Evolutionary conservation across 495 filamentous ascomycete genomes (phyloP), one percentile per base, ranked within the genome.

Genomic region (Recurvomyces mirabilis): DNA sequence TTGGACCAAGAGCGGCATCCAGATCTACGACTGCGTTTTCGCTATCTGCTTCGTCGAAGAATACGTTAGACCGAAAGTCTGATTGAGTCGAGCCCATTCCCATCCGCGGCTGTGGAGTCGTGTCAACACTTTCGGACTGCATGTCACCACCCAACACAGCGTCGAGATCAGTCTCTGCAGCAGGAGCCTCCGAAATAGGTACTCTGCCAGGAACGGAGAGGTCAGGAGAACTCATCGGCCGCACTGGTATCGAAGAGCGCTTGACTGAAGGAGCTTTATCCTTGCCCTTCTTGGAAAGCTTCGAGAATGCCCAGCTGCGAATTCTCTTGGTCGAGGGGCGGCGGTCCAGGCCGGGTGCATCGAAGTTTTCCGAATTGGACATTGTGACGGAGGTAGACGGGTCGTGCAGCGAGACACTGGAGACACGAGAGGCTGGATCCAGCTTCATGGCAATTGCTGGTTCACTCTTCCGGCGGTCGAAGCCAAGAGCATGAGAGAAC

Each of bases 1-100:
- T 93, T 0, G 91, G 87, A 2, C 85, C 85, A 10, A 98, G 68
- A n/a, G 89, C 91, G 26, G 88, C 91, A 68, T 98, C 91, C 30
- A 98, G 68, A 65, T 98, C 91, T 41, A 98, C 89, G 46, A 94
- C 75, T 4, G 82, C 84, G 53, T 78, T 87, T 36, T 78, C 68
- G 1, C 66, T 51, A 41, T 84, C 79, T 25, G 74, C 69, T 11
- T 80, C 75, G 38, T 64, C 60, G 6, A 69, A 68, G 40, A 70
- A 74, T 18, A 56, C 31, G 23, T 21, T 36, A 18, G 30, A 37
- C 22, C 38, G 20, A 10, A 26, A 32, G 38, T 19, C 43, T 18
- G 38, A 37, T 13, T 18, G 32, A 3, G 50, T 33, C n/a, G 35
- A 23, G 28, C 29, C 40, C 7, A 40, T 1, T 1, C 46, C 39